Conservation (phyloP, 495 filamentous ascomycete species). For the Aspergillus haitiensis region DNA sequence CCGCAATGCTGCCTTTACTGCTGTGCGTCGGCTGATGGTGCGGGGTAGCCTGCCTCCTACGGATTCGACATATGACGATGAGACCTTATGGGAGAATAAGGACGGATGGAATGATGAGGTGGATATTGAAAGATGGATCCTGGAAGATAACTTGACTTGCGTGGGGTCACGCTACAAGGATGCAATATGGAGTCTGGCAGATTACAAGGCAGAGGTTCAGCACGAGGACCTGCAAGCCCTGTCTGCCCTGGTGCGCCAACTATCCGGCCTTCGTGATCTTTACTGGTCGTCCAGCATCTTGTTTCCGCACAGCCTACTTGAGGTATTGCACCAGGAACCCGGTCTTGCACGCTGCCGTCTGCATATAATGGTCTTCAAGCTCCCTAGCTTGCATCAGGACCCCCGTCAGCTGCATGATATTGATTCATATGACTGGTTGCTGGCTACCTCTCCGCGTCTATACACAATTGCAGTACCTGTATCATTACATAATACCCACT, state of each 20-base stretch:
- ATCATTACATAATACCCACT: background rate
- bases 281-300: background rate
- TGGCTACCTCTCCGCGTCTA: background rate
- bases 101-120: background rate
- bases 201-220: background rate
- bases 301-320: background rate
- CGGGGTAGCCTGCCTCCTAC: background rate
- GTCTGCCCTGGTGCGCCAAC: background rate
- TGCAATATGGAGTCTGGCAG: background rate
- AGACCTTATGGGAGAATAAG: background rate
- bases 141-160: background rate
- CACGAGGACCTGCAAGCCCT: background rate
- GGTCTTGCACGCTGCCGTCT: background rate
- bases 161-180: background rate
- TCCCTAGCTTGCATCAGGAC: conserved; percentile 1
- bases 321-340: background rate
- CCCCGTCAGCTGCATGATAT: background rate
- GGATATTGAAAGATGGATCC: background rate
- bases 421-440: background rate
- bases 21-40: conserved; percentile 2
- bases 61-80: background rate
- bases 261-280: background rate
- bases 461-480: background rate
- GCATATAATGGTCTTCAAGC: conserved; percentile 3
- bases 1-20: background rate